A percentile compares a stretch with the other conserved stretches of the same genome.
These are phyloP conservation scores for Monosporozyma yasuniensis DNA, from an alignment of 805 yeast genomes.

Conservation along the genomic window DNA sequence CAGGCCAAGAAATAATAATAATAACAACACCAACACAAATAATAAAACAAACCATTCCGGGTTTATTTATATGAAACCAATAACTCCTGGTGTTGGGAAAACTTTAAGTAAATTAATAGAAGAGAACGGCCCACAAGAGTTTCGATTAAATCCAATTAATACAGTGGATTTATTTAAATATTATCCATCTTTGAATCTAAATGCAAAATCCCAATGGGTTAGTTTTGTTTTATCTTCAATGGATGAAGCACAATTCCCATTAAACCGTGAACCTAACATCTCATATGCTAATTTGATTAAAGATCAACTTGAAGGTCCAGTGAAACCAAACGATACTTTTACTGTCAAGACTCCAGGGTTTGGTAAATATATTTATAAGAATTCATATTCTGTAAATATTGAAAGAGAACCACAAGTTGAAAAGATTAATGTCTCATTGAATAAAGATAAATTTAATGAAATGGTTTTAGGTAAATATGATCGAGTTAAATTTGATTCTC, in stretches of 20 bases:
- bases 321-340: conserved; percentile 7
- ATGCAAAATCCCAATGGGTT: conserved; percentile 13
- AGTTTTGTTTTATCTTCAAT: conserved; percentile 16
- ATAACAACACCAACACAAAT: neutral
- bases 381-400: conserved; percentile 20
- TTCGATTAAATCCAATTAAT: conserved; percentile 4
- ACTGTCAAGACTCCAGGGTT: conserved; percentile 50
- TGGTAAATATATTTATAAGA: conserved; percentile 63
- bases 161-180: conserved; percentile 20
- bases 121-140: neutral
- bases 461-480: conserved; percentile 20
- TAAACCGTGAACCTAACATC: conserved; percentile 17
- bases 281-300: neutral
- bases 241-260: conserved; percentile 20
- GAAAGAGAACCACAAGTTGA: conserved; percentile 20
- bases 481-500: conserved; percentile 9
- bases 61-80: neutral
- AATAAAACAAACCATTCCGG: neutral
- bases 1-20: neutral
- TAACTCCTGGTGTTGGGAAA: neutral
- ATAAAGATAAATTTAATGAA: conserved; percentile 9
- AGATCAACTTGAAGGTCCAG: conserved; percentile 5
- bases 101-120: neutral
- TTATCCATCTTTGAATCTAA: conserved; percentile 15
- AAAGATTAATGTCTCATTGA: conserved; percentile 12